Evolutionary conservation across 1,284 basidiomycete genomes (phyloP).

Genomic region (Cryptococcus sp.): DNA sequence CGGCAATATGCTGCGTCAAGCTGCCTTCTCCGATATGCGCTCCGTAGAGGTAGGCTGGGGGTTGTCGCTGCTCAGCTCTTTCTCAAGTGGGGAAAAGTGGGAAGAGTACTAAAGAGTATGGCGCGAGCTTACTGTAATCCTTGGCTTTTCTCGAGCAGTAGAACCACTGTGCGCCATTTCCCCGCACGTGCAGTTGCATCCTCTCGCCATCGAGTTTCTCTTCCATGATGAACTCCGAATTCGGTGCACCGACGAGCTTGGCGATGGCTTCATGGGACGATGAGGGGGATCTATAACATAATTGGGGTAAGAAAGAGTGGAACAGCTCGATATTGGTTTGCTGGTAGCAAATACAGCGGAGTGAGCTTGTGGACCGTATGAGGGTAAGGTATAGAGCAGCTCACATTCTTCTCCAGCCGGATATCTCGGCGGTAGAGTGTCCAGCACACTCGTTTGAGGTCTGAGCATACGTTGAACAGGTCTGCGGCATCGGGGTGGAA

Average conservation of each 20-base stretch:
- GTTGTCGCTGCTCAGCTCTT: neutral
- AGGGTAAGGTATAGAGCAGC: slow-evolving; percentile 14
- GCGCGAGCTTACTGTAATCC: slow-evolving; percentile 67
- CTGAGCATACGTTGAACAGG: slow-evolving; percentile 90
- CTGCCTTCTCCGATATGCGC: slow-evolving; percentile 75
- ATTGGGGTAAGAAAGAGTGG: slow-evolving; percentile 84
- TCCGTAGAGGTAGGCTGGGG: slow-evolving; percentile 72
- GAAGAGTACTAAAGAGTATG: neutral
- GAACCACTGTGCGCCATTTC: slow-evolving; percentile 71
- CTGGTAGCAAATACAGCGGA: slow-evolving; percentile 51
- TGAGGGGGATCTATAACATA: slow-evolving; percentile 78
- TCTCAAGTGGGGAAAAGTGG: no score
- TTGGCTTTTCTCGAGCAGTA: slow-evolving; percentile 93
- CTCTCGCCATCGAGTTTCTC: slow-evolving; percentile 95
- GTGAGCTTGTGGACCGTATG: neutral
- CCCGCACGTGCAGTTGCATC: slow-evolving; percentile 88
- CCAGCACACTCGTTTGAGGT: slow-evolving; percentile 84
- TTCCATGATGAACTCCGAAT: slow-evolving; percentile 77
- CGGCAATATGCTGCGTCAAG: slow-evolving; percentile 77
- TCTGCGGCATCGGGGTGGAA: slow-evolving; percentile 90
- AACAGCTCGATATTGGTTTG: slow-evolving; percentile 79
- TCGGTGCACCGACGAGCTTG: slow-evolving; percentile 70
- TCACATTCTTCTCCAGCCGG: slow-evolving; percentile 58
- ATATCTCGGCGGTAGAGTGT: slow-evolving; percentile 53
- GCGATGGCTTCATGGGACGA: slow-evolving; percentile 75